These are phyloP conservation scores for Scenedesmus sp. DNA, from an alignment of 163 green algal species.

Conservation along the genomic window DNA sequence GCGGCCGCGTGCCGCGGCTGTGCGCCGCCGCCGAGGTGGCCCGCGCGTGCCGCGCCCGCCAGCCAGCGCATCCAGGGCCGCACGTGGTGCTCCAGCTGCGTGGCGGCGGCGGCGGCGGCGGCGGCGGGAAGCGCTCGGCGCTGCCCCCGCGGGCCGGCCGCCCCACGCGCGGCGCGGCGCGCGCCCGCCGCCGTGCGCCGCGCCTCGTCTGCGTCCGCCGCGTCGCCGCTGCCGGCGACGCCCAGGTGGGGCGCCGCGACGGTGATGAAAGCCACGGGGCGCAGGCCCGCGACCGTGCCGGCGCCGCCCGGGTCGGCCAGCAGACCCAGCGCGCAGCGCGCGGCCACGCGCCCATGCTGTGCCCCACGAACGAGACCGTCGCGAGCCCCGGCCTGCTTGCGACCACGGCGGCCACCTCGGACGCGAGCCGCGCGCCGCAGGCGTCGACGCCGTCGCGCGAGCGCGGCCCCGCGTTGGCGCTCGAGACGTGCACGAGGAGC, in stretches of 20 bases:
- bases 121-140: no score
- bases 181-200: no score
- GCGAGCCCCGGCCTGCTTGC: slow-evolving; percentile 50
- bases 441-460: slow-evolving; percentile 28
- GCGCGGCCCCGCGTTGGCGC: slow-evolving; percentile 10
- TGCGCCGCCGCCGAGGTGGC: not conserved
- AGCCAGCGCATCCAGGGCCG: slow-evolving; percentile 27
- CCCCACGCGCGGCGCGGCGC: no score
- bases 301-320: slow-evolving; percentile 56
- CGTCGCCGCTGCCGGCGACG: slow-evolving; percentile 52
- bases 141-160: no score
- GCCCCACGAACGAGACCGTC: slow-evolving; percentile 69
- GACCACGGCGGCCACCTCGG: slow-evolving; percentile 31
- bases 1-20: not conserved
- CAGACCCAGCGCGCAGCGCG: slow-evolving; percentile 44
- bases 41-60: slow-evolving; percentile 1
- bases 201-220: slow-evolving; percentile 18
- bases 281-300: slow-evolving; percentile 56
- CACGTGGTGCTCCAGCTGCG: slow-evolving; percentile 9
- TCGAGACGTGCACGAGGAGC: slow-evolving; percentile 2
- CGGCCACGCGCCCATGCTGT: slow-evolving; percentile 73
- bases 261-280: slow-evolving; percentile 69
- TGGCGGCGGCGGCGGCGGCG: not conserved
- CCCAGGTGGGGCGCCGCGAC: slow-evolving; percentile 81
- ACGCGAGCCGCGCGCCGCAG: slow-evolving; percentile 14